A percentile compares a stretch with the other conserved stretches of the same genome.
Conservation (phyloP, 2,329 filamentous ascomycete genomes). For the Cladophialophora exuberans region DNA sequence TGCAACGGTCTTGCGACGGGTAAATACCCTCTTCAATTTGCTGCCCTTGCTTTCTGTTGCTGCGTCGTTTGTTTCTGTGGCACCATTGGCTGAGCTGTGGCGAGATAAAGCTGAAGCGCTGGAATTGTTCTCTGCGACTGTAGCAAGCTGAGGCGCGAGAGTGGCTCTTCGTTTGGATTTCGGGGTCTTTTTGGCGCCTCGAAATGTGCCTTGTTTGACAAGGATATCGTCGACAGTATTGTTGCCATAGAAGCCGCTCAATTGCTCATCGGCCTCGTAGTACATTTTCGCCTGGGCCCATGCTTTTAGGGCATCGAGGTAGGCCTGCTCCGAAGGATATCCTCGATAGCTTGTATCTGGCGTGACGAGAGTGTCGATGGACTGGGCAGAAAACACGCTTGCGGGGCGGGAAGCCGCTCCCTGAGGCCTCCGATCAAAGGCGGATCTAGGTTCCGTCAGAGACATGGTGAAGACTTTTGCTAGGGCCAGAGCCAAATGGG, state of each 20-base stretch:
- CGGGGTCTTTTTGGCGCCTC: slow-evolving; percentile 1
- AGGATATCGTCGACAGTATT: slow-evolving; percentile 25
- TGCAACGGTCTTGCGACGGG: slow-evolving; percentile 17
- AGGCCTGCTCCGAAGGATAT: slow-evolving; percentile 25
- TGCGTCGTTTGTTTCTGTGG: background rate
- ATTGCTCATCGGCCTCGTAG: slow-evolving; percentile 18
- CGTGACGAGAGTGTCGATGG: slow-evolving; percentile 43
- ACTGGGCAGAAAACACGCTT: slow-evolving; percentile 56
- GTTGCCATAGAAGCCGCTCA: slow-evolving; percentile 27
- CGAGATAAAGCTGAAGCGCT: slow-evolving; percentile 2
- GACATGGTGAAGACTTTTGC: slow-evolving; percentile 10
- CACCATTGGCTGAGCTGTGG: background rate
- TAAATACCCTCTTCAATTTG: slow-evolving; percentile 23
- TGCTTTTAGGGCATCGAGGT: slow-evolving; percentile 22
- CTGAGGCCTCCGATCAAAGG: slow-evolving; percentile 5
- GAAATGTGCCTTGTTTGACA: slow-evolving; percentile 2
- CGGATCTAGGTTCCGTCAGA: slow-evolving; percentile 1
- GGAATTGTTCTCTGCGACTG: slow-evolving; percentile 10
- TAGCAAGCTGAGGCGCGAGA: slow-evolving; percentile 12
- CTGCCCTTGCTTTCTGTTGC: slow-evolving; percentile 12
- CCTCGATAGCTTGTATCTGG: slow-evolving; percentile 25
- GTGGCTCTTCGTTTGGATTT: slow-evolving; percentile 10
- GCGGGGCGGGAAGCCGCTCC: slow-evolving; percentile 36
- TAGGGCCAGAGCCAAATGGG: background rate
- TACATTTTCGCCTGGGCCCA: slow-evolving; percentile 26